phyloP scores from a whole-genome alignment of 2,329 filamentous ascomycete genomes.

The Achaetomium macrosporum region DNA sequence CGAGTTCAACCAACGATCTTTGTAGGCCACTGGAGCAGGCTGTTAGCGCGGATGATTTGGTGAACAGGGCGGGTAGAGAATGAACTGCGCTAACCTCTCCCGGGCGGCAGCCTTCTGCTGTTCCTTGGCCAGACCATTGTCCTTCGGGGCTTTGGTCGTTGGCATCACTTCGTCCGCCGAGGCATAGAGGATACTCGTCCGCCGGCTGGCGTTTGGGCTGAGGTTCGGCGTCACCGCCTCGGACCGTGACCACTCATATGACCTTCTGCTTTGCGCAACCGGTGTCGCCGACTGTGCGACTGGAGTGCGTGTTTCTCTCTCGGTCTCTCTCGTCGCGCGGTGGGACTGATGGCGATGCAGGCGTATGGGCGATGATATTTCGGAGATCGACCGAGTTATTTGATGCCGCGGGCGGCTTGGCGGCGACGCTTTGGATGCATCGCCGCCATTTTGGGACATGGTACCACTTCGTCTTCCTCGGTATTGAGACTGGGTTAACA shows the following conservation, averaged over 20 bases:
- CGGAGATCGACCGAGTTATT: conserved; percentile 50
- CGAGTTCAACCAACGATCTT: conserved; percentile 49
- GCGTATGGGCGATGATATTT: conserved; percentile 44
- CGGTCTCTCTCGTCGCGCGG: conserved; percentile 32
- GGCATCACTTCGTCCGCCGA: conserved; percentile 22
- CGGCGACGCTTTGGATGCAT: conserved; percentile 29
- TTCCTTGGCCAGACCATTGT: conserved; percentile 39
- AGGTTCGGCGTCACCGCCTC: conserved; percentile 39
- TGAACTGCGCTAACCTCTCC: conserved; percentile 33
- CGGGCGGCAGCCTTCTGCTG: conserved; percentile 35
- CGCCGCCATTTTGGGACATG: conserved; percentile 33
- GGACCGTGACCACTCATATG: conserved; percentile 40
- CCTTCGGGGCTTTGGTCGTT: conserved; percentile 24
- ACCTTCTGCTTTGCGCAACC: conserved; percentile 31
- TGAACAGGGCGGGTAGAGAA: not conserved
- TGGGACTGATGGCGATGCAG: conserved; percentile 34
- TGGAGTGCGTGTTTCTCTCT: conserved; percentile 27
- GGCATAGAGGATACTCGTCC: conserved; percentile 24
- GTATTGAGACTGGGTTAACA: conserved; percentile 1
- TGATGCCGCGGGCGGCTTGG: conserved; percentile 43
- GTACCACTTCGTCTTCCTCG: not conserved
- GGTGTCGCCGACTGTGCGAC: conserved; percentile 24
- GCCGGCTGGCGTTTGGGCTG: conserved; percentile 23
- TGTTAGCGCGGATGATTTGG: not conserved
- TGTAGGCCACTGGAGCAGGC: conserved; percentile 41